A percentile compares a stretch with the other conserved stretches of the same genome.
Conservation (phyloP, 192 early-diverging fungal species). For the Anaeromyces robustus region DNA sequence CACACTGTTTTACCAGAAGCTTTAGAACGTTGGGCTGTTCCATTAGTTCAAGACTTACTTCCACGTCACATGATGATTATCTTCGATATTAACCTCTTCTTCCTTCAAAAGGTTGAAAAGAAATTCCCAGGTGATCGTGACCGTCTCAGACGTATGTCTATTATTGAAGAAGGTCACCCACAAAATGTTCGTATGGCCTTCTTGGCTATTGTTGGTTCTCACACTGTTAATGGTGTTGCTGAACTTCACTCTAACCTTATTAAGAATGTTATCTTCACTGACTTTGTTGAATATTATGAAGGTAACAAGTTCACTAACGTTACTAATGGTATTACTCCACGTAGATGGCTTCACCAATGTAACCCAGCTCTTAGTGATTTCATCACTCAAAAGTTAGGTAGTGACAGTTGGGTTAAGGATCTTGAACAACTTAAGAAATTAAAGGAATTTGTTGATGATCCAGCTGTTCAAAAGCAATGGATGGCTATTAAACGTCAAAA, state of each 20-base stretch:
- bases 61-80: slow-evolving; percentile 98
- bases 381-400: slow-evolving; percentile 66
- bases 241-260: slow-evolving; percentile 69
- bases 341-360: slow-evolving; percentile 87
- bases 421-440: slow-evolving; percentile 50
- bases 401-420: slow-evolving; percentile 60
- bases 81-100: slow-evolving; percentile 97
- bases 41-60: slow-evolving; percentile 78
- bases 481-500: slow-evolving; percentile 78
- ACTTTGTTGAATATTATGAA: slow-evolving; percentile 82
- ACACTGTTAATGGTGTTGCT: slow-evolving; percentile 94
- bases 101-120: slow-evolving; percentile 85
- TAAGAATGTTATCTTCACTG: slow-evolving; percentile 67
- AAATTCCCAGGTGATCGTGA: slow-evolving; percentile 74
- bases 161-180: slow-evolving; percentile 84
- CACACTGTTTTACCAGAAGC: slow-evolving; percentile 98
- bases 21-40: slow-evolving; percentile 93
- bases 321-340: slow-evolving; percentile 94
- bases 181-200: slow-evolving; percentile 97
- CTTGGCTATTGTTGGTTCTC: slow-evolving; percentile 84
- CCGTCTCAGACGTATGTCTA: slow-evolving; percentile 68
- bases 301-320: slow-evolving; percentile 84
- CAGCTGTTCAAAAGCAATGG: slow-evolving; percentile 67
- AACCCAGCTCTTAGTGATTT: slow-evolving; percentile 74
- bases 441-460: slow-evolving; percentile 42